phyloP scores from a whole-genome alignment of 345 rosid genomes.

The Eucalyptus shirleyi region DNA sequence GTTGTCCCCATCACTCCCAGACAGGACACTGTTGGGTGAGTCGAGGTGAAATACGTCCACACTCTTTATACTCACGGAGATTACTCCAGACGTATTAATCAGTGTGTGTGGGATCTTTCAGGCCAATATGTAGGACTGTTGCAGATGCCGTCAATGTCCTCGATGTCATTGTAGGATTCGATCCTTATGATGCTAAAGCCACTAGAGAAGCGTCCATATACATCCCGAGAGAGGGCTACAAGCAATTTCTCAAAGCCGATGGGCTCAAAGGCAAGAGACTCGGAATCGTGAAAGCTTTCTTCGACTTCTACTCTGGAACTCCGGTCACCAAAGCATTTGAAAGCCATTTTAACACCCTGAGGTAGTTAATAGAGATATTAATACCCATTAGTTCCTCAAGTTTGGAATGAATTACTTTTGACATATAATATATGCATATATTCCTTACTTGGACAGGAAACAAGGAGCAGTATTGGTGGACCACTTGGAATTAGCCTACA shows the following conservation, averaged over 20 bases:
- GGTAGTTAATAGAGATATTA: conserved; percentile 8
- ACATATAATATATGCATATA: background rate
- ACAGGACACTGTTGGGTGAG: conserved; percentile 56
- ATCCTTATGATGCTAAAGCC: conserved; percentile 19
- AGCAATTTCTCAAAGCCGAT: conserved; percentile 23
- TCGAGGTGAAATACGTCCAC: background rate
- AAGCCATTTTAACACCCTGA: conserved; percentile 23
- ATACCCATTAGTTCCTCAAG: background rate
- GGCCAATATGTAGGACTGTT: conserved; percentile 35
- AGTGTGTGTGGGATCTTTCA: background rate
- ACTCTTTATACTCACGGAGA: background rate
- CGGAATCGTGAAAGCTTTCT: conserved; percentile 35
- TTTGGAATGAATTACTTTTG: background rate
- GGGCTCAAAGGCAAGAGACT: conserved; percentile 51
- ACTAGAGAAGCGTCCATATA: conserved; percentile 24
- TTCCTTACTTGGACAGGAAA: conserved; percentile 9
- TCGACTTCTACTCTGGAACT: background rate
- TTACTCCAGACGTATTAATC: background rate
- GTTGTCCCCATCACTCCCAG: conserved; percentile 49
- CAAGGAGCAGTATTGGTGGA: conserved; percentile 41
- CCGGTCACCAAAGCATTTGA: conserved; percentile 7
- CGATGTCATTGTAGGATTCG: conserved; percentile 29
- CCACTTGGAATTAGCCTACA: conserved; percentile 24
- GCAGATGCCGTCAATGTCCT: conserved; percentile 33
- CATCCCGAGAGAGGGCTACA: conserved; percentile 37